Evolutionary conservation across 495 filamentous ascomycete genomes (phyloP).

Genomic region (Choiromyces venosus): DNA sequence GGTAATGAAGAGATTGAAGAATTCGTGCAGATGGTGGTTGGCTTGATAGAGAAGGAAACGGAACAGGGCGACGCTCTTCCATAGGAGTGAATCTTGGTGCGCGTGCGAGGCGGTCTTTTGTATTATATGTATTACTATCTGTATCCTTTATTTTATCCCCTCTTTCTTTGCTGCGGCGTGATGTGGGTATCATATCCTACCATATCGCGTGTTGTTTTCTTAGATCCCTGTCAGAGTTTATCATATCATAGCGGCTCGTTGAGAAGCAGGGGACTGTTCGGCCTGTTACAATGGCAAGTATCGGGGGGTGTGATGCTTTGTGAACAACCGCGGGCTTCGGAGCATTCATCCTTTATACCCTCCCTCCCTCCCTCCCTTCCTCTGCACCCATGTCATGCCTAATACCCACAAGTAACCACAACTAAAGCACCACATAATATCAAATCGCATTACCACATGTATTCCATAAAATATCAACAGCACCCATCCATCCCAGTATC

Average conservation of each 20-base stretch:
- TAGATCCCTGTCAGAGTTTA: not conserved
- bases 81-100: not conserved
- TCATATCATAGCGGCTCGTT: not conserved
- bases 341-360: not conserved
- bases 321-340: not conserved
- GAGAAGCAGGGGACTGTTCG: not conserved
- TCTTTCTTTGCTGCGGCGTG: not conserved
- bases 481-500: not conserved
- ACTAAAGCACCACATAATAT: not conserved
- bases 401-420: not conserved
- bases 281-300: not conserved
- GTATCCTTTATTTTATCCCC: not conserved
- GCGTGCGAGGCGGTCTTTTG: not conserved
- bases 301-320: not conserved
- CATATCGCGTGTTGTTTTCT: too few relatives aligned
- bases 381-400: not conserved
- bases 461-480: not conserved
- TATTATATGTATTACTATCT: not conserved
- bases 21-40: constrained; percentile 31
- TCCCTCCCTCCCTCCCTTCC: not conserved
- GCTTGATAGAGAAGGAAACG: constrained; percentile 17
- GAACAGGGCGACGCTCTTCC: not conserved
- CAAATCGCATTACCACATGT: not conserved
- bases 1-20: constrained; percentile 35
- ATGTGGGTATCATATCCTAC: not conserved